Evolutionary conservation across 768 basidiomycete species (phyloP), one percentile per base, ranked within the genome.

Genomic region (Boletus tomentosulus): DNA sequence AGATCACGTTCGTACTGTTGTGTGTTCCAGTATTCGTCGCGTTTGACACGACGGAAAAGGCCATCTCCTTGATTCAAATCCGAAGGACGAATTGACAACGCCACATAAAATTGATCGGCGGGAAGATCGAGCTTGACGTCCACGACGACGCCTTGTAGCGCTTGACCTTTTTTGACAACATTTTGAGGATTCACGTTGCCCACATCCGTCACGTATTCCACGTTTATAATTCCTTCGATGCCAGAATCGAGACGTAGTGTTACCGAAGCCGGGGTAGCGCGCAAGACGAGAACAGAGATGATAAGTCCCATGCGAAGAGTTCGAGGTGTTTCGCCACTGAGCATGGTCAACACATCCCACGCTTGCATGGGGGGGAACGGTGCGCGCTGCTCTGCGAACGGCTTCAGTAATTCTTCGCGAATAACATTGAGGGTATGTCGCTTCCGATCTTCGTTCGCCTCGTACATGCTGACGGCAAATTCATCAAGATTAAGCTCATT

Each of bases 401-500:
- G 92, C 19, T 74, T 72, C 48, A 92, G 74, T 11, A 98, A 73
- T 68, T 99, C 97, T 49, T 84, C 81, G 35, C 89, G 87, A 65
- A 98, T 97, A 56, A 91, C 77, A 66, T 92, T 87, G 39, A 99
- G 78, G 0, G 90, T 92, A 60, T 93, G 84, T 9, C 95, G 87
- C 71, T 97, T 98, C 66, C 85, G 82, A 56, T 92, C 86, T 59
- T 86, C 74, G 69, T 90, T 86, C 39, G 87, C 84, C 66, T 90
- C 84, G 63, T 84, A 88, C 60, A 98, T 83, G 69, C 89, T 95
- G 71, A 88, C 84, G 12, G 96, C 97, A 65, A 98, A 98, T 66
- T 98, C 95, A 65, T 98, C 95, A 59, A 98, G 76, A 62, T 92
- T 97, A 51, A 98, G 84, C 60, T 95, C 92, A 51, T 86, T 80